Conservation (phyloP, 192 early-diverging fungal genomes). For the Gonapodya prolifera region DNA sequence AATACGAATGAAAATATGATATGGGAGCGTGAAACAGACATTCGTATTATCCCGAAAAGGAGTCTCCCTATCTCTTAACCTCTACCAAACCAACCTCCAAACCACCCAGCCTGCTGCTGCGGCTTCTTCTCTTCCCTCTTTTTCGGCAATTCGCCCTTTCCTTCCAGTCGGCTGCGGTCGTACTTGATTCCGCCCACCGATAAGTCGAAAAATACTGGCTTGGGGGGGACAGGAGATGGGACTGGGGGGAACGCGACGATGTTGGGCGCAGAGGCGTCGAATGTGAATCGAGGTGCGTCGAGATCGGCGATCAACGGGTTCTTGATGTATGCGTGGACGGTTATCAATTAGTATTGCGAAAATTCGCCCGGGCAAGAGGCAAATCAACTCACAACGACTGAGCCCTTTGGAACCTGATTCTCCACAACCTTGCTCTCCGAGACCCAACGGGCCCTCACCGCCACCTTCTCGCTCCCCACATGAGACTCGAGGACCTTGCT, state of each 20-base stretch:
- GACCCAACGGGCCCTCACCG: not conserved
- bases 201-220: slow-evolving; percentile 71
- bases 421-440: not conserved
- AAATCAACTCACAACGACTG: not conserved
- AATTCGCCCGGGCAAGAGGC: too few relatives aligned
- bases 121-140: not conserved
- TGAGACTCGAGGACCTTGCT: not conserved
- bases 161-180: slow-evolving; percentile 18
- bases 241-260: slow-evolving; percentile 55
- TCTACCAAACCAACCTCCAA: slow-evolving; percentile 6
- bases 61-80: too few relatives aligned
- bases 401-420: not conserved
- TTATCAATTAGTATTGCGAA: not conserved
- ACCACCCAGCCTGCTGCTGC: not conserved
- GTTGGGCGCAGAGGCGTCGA: slow-evolving; percentile 27
- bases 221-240: slow-evolving; percentile 37
- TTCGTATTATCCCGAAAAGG: too few relatives aligned
- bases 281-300: slow-evolving; percentile 3
- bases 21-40: too few relatives aligned
- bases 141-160: not conserved
- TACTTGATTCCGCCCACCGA: slow-evolving; percentile 57
- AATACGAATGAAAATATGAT: too few relatives aligned
- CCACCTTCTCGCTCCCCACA: not conserved
- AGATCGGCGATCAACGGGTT: not conserved
- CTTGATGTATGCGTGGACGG: not conserved